phyloP scores from a whole-genome alignment of 2,329 filamentous ascomycete species.

The Ascochyta viciae-villosae region DNA sequence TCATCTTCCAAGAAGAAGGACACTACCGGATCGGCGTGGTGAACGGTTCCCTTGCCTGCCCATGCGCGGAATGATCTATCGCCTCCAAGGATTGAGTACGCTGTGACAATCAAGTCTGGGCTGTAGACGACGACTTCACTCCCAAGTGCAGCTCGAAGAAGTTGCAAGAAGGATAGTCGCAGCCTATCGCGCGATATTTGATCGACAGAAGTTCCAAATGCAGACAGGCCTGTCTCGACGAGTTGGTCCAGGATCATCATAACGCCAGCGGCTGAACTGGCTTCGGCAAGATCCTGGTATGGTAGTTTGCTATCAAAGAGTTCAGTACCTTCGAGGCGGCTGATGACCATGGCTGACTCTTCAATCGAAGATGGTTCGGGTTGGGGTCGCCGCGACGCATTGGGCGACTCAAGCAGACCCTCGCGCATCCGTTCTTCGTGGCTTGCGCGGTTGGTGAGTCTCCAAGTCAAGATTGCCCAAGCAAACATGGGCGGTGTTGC shows the following conservation, averaged over 20 bases:
- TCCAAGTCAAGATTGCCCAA: conserved; percentile 72
- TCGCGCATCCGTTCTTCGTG: conserved; percentile 41
- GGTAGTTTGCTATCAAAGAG: conserved; percentile 36
- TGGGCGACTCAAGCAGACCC: conserved; percentile 30
- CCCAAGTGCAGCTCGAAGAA: conserved; percentile 71
- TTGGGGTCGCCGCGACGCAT: conserved; percentile 19
- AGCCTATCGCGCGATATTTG: conserved; percentile 67
- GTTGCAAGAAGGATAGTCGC: conserved; percentile 70
- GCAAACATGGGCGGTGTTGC: conserved; percentile 78
- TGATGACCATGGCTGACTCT: conserved; percentile 34
- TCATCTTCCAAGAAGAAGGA: conserved; percentile 64
- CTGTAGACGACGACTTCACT: conserved; percentile 70
- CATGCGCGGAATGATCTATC: conserved; percentile 50
- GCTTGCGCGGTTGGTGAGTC: conserved; percentile 29
- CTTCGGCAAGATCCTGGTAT: conserved; percentile 36
- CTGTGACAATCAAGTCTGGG: conserved; percentile 70
- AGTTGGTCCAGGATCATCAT: conserved; percentile 37
- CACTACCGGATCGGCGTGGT: conserved; percentile 48
- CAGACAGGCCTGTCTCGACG: conserved; percentile 35
- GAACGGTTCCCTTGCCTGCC: conserved; percentile 28
- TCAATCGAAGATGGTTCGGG: conserved; percentile 33
- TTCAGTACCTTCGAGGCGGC: conserved; percentile 32
- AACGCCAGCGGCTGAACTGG: conserved; percentile 33
- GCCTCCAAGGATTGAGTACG: conserved; percentile 69
- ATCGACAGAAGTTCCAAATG: conserved; percentile 58